phyloP scores from a whole-genome alignment of 108 stramenopile genomes.

The Tribonema minus region DNA sequence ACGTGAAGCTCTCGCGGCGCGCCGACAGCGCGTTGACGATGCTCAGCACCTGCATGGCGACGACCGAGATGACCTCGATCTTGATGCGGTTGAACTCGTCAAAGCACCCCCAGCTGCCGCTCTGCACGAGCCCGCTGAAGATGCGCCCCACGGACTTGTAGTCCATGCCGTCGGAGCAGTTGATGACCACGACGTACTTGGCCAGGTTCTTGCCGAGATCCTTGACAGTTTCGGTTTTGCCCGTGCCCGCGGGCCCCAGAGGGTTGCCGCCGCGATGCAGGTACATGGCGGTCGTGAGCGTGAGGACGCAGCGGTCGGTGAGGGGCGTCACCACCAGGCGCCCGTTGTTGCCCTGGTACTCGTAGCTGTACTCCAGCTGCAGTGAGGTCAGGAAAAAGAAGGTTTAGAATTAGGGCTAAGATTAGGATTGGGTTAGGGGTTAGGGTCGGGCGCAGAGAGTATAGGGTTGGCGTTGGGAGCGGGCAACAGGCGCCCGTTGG shows the following conservation, averaged over 20 bases:
- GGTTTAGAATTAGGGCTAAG: too few relatives aligned
- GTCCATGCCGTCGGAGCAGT: constrained; percentile 67
- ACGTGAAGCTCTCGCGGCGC: constrained; percentile 47
- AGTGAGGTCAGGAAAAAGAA: too few relatives aligned
- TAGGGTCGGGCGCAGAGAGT: too few relatives aligned
- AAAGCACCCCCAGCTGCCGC: constrained; percentile 66
- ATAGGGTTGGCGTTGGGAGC: too few relatives aligned
- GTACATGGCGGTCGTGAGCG: constrained; percentile 64
- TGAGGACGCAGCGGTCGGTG: constrained; percentile 65
- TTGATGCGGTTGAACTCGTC: constrained; percentile 72
- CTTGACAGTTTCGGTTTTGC: constrained; percentile 69
- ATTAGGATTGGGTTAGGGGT: too few relatives aligned
- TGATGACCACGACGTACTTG: constrained; percentile 68
- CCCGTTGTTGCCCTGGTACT: constrained; percentile 68
- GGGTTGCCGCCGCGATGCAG: constrained; percentile 66
- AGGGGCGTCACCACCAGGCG: constrained; percentile 66
- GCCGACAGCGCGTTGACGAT: constrained; percentile 60
- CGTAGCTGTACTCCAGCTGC: constrained; percentile 61
- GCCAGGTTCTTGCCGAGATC: constrained; percentile 66
- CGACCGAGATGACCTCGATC: constrained; percentile 69
- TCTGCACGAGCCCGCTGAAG: constrained; percentile 66
- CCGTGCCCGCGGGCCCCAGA: constrained; percentile 65
- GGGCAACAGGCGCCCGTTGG: too few relatives aligned
- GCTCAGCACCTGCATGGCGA: constrained; percentile 62
- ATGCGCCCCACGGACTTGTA: constrained; percentile 67